Conservation (phyloP, 345 rosid genomes). For the Corchorus olitorius region DNA sequence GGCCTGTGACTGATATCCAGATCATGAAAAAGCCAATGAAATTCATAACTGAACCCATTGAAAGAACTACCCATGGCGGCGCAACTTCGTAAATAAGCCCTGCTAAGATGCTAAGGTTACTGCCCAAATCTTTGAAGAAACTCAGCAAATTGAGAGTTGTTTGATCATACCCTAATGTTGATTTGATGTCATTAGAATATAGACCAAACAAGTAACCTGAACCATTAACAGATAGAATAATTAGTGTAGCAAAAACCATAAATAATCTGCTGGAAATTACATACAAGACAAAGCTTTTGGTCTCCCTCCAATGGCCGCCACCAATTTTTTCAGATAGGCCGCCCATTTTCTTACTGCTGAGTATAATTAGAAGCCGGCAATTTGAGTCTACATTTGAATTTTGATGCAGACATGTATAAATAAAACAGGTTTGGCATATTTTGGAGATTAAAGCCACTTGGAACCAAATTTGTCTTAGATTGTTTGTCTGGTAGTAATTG, state of each 20-base stretch:
- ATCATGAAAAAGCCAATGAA: conserved; percentile 50
- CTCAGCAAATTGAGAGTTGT: conserved; percentile 48
- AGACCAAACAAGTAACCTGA: conserved; percentile 56
- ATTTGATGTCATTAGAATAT: conserved; percentile 51
- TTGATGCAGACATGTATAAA: not conserved
- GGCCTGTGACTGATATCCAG: conserved; percentile 44
- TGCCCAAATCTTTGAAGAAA: conserved; percentile 60
- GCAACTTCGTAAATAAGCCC: conserved; percentile 51
- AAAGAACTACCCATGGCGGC: conserved; percentile 51
- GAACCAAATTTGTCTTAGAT: conserved; percentile 10
- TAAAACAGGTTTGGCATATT: conserved; percentile 11
- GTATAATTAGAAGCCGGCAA: not conserved
- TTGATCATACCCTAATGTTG: conserved; percentile 47
- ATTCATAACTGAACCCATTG: conserved; percentile 46
- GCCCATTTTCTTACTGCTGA: not conserved
- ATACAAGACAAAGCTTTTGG: conserved; percentile 38
- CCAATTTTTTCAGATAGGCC: not conserved
- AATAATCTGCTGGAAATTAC: conserved; percentile 48
- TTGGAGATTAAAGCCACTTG: not conserved
- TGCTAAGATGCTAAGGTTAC: conserved; percentile 48
- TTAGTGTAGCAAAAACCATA: conserved; percentile 45
- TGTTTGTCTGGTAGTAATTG: conserved; percentile 16
- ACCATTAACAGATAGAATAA: conserved; percentile 51
- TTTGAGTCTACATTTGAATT: not conserved
- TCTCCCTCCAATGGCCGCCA: conserved; percentile 16